Evolutionary conservation across 2,329 filamentous ascomycete genomes (phyloP).

Genomic region (Botrytis fragariae): DNA sequence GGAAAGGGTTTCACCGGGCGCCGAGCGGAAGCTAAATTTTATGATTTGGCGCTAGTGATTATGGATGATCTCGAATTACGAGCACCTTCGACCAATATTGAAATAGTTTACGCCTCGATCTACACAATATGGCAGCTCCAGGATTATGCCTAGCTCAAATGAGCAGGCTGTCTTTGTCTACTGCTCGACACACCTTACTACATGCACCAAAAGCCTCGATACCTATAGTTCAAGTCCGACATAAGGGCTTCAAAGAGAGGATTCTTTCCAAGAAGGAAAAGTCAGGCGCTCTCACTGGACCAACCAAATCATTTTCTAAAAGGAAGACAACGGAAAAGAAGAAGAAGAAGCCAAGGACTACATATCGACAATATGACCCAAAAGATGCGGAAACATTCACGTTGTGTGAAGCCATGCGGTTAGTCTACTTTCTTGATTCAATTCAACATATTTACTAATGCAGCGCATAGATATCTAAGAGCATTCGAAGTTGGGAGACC

Average conservation of each 20-base stretch:
- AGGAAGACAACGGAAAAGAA: conserved; percentile 38
- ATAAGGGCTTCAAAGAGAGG: conserved; percentile 23
- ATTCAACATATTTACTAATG: conserved; percentile 17
- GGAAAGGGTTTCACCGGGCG: conserved; percentile 23
- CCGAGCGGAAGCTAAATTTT: conserved; percentile 16
- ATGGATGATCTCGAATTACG: conserved; percentile 13
- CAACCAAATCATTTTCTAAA: conserved; percentile 33
- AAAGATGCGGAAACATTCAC: conserved; percentile 62
- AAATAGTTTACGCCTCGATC: neutral
- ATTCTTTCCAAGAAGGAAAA: conserved; percentile 31
- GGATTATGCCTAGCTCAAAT: conserved; percentile 38
- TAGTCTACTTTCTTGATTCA: conserved; percentile 36
- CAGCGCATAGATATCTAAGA: conserved; percentile 69
- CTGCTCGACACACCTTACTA: conserved; percentile 22
- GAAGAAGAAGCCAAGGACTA: conserved; percentile 37
- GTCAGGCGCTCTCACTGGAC: conserved; percentile 5
- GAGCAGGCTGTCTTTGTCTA: conserved; percentile 34
- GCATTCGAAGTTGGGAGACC: conserved; percentile 86
- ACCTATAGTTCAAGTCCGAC: conserved; percentile 27
- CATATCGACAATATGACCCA: conserved; percentile 40
- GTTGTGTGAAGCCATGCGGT: conserved; percentile 92
- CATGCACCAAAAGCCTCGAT: conserved; percentile 26
- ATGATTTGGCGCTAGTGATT: conserved; percentile 14
- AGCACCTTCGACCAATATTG: neutral
- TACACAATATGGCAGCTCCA: conserved; percentile 34